These are phyloP conservation scores for Cyclocybe cylindracea DNA, from an alignment of 768 basidiomycete species.

Conservation along the genomic window DNA sequence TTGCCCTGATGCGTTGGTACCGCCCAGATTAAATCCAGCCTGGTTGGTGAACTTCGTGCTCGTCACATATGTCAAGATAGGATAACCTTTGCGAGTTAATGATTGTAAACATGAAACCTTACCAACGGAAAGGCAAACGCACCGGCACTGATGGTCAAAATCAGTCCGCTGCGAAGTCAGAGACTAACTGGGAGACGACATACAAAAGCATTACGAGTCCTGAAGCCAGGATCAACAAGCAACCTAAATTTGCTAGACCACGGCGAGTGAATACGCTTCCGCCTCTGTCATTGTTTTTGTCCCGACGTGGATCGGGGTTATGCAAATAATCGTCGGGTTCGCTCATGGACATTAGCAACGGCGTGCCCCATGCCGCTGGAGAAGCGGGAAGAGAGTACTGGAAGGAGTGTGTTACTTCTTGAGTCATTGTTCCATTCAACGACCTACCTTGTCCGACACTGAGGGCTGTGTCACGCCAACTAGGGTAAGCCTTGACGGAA, in stretches of 20 bases:
- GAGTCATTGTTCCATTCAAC: not conserved
- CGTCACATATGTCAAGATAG: too few species aligned
- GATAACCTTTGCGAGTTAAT: too few species aligned
- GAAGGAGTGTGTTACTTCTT: not conserved
- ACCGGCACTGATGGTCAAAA: too few species aligned
- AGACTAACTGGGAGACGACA: constrained; percentile 23
- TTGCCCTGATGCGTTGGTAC: constrained; percentile 6
- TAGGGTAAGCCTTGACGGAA: not conserved
- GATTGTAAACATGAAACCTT: too few species aligned
- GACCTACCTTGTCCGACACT: constrained; percentile 30
- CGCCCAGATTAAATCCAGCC: constrained; percentile 9
- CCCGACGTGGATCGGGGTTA: constrained; percentile 58
- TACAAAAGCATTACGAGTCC: constrained; percentile 55
- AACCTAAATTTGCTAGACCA: constrained; percentile 67
- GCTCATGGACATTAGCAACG: constrained; percentile 41
- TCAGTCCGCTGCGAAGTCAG: constrained; percentile 24
- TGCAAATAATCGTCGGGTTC: constrained; percentile 67
- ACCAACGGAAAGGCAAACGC: not conserved
- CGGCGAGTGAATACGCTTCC: constrained; percentile 62
- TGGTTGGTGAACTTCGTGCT: not conserved
- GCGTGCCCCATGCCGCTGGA: constrained; percentile 48
- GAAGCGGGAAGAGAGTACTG: constrained; percentile 44
- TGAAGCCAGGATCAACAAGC: constrained; percentile 52
- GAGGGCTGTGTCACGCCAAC: constrained; percentile 18
- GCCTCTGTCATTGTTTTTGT: constrained; percentile 51